A percentile compares a stretch with the other conserved stretches of the same genome.
Evolutionary conservation across 1,284 basidiomycete species (phyloP).

Genomic region (Naganishia sp.): DNA sequence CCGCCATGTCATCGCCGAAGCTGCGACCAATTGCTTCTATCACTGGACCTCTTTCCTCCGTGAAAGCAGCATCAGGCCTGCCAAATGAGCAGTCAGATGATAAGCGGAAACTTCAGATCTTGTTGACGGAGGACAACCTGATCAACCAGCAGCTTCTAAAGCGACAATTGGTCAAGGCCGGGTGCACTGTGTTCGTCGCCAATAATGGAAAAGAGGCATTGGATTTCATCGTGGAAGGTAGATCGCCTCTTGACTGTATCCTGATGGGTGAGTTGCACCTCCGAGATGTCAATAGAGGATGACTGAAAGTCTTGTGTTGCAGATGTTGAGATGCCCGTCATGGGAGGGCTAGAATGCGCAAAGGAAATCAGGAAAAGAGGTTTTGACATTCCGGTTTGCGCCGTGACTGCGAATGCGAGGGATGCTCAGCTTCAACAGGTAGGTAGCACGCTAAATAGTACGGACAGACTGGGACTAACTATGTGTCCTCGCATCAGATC

Average conservation of each 20-base stretch:
- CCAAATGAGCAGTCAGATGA: not conserved
- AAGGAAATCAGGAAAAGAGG: conserved; percentile 31
- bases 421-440: conserved; percentile 34
- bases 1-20: no score
- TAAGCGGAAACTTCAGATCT: conserved; percentile 27
- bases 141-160: conserved; percentile 38
- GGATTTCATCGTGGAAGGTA: conserved; percentile 33
- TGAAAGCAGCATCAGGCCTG: not conserved
- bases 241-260: conserved; percentile 32
- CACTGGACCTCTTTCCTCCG: not conserved
- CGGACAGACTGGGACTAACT: not conserved
- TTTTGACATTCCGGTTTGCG: conserved; percentile 34
- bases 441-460: not conserved
- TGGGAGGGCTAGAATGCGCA: conserved; percentile 36
- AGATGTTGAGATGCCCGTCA: conserved; percentile 39
- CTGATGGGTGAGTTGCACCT: conserved; percentile 32
- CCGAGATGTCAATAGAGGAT: not conserved
- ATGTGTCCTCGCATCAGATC: conserved; percentile 24
- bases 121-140: conserved; percentile 39
- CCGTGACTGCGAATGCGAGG: conserved; percentile 37
- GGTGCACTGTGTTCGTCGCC: conserved; percentile 36
- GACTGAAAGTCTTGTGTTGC: not conserved
- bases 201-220: conserved; percentile 40
- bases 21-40: not conserved
- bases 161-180: conserved; percentile 36